Base-by-base conservation (phyloP, 2,329 filamentous ascomycete genomes). In the Achaetomium macrosporum region DNA sequence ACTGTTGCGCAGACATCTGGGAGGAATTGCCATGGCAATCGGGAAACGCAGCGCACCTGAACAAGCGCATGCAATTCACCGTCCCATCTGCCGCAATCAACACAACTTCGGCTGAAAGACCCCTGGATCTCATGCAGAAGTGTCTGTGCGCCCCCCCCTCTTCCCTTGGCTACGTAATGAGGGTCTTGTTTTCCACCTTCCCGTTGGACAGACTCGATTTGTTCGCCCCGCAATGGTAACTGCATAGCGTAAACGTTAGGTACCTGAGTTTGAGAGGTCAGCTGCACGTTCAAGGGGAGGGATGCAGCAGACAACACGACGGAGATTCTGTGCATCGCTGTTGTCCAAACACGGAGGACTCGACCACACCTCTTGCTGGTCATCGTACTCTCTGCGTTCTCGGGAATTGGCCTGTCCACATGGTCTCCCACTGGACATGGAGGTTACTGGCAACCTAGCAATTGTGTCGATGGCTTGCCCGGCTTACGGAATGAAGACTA, bases 101-200 rank as follows among this genome's bases (percentile, higher is more conserved):
- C n/a, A n/a, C n/a, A n/a, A 37, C 44, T 55, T 58, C 59, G 61
- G 61, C 57, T 61, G 57, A 59, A 59, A 59, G 58, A 52, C 47
- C 53, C 42, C 25, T n/a, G n/a, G n/a, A n/a, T n/a, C n/a, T n/a
- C n/a, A n/a, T n/a, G n/a, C n/a, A n/a, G n/a, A 25, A 25, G 25
- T 7, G 56, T 57, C 59, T 51, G 61, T 62, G 61, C 62, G 47
- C 47, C 47, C 53, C n/a, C n/a, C n/a, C n/a, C n/a, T n/a, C n/a
- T n/a, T n/a, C n/a, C n/a, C n/a, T n/a, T n/a, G n/a, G n/a, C n/a
- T n/a, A n/a, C n/a, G n/a, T n/a, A n/a, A n/a, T n/a, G n/a, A n/a
- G n/a, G n/a, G n/a, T n/a, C 50, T 50, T 50, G 50, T 53, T 56
- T 57, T 54, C 53, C 53, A 43, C 42, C 51, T 25, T 25, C 54